phyloP scores from a whole-genome alignment of 2,329 filamentous ascomycete genomes.

The Fusarium oligoseptatum region DNA sequence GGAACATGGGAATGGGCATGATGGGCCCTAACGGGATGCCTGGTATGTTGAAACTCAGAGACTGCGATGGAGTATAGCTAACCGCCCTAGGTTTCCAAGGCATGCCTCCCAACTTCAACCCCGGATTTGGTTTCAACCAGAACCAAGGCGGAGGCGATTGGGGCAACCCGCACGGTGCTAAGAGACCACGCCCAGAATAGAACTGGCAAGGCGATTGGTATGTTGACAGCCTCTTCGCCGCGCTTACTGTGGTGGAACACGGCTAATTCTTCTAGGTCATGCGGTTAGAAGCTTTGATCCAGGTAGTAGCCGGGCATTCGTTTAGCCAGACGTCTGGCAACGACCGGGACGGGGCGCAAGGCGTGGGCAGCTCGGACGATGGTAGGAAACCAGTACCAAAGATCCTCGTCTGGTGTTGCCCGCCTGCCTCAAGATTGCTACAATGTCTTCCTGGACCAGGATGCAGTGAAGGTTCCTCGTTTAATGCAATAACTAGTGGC shows the following conservation, averaged over 20 bases:
- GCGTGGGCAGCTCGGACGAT: neutral
- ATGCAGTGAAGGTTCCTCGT: neutral
- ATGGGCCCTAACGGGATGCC: conserved; percentile 64
- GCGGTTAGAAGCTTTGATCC: neutral
- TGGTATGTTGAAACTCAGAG: conserved; percentile 45
- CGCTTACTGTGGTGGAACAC: neutral
- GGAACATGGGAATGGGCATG: conserved; percentile 68
- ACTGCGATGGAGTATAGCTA: conserved; percentile 25
- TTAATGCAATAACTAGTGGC: conserved; percentile 3
- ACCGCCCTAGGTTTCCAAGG: conserved; percentile 71
- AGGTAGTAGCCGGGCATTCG: neutral
- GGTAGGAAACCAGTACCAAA: neutral
- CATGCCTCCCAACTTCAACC: conserved; percentile 79
- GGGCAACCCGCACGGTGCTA: conserved; percentile 86
- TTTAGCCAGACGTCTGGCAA: neutral
- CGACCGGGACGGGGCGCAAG: neutral
- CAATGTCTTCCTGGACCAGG: neutral
- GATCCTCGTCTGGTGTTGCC: neutral
- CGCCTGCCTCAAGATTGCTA: neutral
- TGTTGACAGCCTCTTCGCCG: neutral
- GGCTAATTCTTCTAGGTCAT: neutral
- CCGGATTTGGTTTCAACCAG: conserved; percentile 74
- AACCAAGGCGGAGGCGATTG: conserved; percentile 66
- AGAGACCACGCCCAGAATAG: conserved; percentile 81
- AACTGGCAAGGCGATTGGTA: neutral